Evolutionary conservation across 768 basidiomycete species (phyloP), one percentile per base, ranked within the genome.

Genomic region (Mycena rebaudengoi): DNA sequence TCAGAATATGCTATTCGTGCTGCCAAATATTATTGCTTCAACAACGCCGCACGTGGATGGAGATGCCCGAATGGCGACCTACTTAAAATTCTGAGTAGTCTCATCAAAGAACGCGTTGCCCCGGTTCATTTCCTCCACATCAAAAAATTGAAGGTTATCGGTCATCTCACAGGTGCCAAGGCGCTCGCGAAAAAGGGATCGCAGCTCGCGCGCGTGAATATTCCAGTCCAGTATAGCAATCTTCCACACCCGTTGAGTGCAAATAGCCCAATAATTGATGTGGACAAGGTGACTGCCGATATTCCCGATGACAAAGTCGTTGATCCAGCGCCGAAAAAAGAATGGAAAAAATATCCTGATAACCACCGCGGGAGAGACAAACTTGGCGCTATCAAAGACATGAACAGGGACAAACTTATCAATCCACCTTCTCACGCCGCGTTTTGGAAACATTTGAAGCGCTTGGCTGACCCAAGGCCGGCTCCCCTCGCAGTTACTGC

Each of bases 1-100:
- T 65, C 64, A 0, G 29, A 49, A 23, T 65, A 45, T 40, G 64
- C 48, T 0, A 61, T 65, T 4, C 33, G 52, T 7, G n/a, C 64
- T 0, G 25, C 45, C 4, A 41, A 55, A 13, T 60, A 33, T 25
- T 39, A 60, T 5, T 1, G 45, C 0, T 45, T 52, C 33, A 26
- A 29, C 0, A 59, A 65, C 16, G 40, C 54, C 8, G 52, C 44
- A 2, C 29, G 56, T 7, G 52, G 53, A 2, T 65, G 64, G 59
- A 43, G 25, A 23, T 32, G 51, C 26, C 4, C 32, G 12, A 65
- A 65, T 16, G 53, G 53, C 7, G 64, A 65, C 16, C 8, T 65
- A 7, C 29, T 65, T 7, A 56, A 60, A 29, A 33, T 57, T 1
- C 5, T 60, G 40, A 32, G 16, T 12, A 4, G 1, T 2, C 21